Conservation (phyloP, 2,329 filamentous ascomycete species). For the Stagonosporopsis cucurbitacearum region DNA sequence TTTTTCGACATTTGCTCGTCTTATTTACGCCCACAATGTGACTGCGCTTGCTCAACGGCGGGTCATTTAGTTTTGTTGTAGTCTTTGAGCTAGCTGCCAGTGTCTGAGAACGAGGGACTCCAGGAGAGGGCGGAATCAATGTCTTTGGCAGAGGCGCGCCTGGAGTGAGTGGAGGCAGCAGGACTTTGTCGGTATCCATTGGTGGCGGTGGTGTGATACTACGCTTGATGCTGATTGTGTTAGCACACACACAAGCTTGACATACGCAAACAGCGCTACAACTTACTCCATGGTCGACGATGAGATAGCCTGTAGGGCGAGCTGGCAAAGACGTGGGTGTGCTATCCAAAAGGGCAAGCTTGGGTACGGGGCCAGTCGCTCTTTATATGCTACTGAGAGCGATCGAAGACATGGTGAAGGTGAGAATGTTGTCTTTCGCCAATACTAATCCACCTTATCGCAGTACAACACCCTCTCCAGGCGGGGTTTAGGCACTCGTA, state of each 20-base stretch:
- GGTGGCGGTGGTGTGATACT: background rate
- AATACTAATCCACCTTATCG: too few species aligned
- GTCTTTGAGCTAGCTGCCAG: background rate
- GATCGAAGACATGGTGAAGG: constrained; percentile 1
- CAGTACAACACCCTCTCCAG: too few species aligned
- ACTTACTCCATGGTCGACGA: background rate
- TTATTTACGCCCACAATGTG: background rate
- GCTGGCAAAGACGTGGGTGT: too few species aligned
- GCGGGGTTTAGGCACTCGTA: too few species aligned
- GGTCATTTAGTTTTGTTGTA: background rate
- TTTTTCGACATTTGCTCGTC: background rate
- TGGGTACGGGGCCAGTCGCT: background rate
- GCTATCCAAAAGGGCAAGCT: background rate
- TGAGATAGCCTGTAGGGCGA: background rate
- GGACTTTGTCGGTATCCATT: background rate
- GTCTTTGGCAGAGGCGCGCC: background rate
- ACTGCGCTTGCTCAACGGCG: background rate
- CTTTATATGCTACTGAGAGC: background rate
- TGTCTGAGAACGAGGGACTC: background rate
- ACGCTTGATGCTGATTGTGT: background rate
- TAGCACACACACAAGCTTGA: background rate
- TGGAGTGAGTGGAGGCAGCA: background rate
- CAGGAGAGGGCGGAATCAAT: background rate
- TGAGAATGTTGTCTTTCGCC: background rate
- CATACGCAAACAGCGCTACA: background rate